A percentile compares a stretch with the other conserved stretches of the same genome.
Conservation (phyloP, 1,139 yeast species). For the Zygoascus sp. region DNA sequence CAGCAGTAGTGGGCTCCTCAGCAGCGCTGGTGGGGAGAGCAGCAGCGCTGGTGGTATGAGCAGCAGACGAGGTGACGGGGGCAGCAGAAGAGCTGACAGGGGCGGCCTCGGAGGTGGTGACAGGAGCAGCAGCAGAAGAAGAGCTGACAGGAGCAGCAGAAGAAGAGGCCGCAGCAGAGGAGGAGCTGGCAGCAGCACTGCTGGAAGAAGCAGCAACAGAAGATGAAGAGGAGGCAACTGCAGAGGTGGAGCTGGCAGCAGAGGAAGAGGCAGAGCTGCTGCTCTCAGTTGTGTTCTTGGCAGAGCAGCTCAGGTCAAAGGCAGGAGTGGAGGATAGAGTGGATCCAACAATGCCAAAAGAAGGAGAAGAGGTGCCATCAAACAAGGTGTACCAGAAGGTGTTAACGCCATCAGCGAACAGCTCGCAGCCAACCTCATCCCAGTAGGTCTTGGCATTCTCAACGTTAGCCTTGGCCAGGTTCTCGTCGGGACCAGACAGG, state of each 20-base stretch:
- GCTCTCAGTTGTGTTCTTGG: conserved; percentile 14
- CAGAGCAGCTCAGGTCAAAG: conserved; percentile 22
- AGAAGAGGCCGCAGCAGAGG: conserved; percentile 11
- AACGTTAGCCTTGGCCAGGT: conserved; percentile 21
- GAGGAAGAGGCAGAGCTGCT: conserved; percentile 15
- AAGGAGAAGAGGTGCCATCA: conserved; percentile 24
- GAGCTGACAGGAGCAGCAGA: conserved; percentile 8
- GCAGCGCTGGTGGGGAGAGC: too few species aligned
- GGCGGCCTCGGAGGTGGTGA: conserved; percentile 3
- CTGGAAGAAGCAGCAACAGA: conserved; percentile 10
- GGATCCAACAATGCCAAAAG: conserved; percentile 24
- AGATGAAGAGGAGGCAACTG: conserved; percentile 13
- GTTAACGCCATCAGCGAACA: conserved; percentile 22
- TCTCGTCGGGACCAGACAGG: conserved; percentile 20
- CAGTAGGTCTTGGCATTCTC: conserved; percentile 25
- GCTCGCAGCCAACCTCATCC: conserved; percentile 26
- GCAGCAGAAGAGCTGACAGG: conserved; percentile 8
- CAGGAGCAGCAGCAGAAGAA: conserved; percentile 11
- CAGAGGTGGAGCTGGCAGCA: conserved; percentile 12
- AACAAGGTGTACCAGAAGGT: conserved; percentile 26
- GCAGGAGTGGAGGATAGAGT: conserved; percentile 18
- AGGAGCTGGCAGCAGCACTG: conserved; percentile 8
- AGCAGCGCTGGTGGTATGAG: too few species aligned
- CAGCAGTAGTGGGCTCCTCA: background rate
- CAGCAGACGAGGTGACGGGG: conserved; percentile 8